phyloP scores from a whole-genome alignment of 768 basidiomycete genomes.

The Russula vinacea region DNA sequence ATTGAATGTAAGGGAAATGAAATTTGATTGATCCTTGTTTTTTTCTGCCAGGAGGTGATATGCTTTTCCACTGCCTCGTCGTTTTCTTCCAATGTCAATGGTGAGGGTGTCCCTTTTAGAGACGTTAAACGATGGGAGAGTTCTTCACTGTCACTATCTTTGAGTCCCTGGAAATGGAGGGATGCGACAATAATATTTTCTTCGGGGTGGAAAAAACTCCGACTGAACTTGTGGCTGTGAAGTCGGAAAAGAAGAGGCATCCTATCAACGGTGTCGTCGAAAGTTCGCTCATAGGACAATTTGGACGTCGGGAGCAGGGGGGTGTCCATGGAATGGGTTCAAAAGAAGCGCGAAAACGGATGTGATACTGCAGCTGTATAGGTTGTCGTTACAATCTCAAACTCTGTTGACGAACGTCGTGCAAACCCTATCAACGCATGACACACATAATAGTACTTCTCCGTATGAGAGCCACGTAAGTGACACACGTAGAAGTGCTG shows the following conservation, averaged over 20 bases:
- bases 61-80: background rate
- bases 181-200: background rate
- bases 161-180: background rate
- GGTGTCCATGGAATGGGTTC: background rate
- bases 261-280: background rate
- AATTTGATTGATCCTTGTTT: background rate
- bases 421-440: no score
- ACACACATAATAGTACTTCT: no score
- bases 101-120: background rate
- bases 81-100: background rate
- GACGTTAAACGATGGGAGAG: background rate
- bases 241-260: background rate
- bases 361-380: background rate
- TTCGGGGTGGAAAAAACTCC: background rate
- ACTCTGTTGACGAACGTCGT: no score
- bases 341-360: background rate
- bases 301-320: background rate
- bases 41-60: background rate
- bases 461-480: no score
- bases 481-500: no score
- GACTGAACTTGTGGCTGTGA: background rate
- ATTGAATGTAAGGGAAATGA: background rate
- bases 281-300: background rate
- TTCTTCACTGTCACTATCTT: background rate
- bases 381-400: background rate